Base-by-base conservation (phyloP, 2,329 filamentous ascomycete species). In the Meredithiella fracta region DNA sequence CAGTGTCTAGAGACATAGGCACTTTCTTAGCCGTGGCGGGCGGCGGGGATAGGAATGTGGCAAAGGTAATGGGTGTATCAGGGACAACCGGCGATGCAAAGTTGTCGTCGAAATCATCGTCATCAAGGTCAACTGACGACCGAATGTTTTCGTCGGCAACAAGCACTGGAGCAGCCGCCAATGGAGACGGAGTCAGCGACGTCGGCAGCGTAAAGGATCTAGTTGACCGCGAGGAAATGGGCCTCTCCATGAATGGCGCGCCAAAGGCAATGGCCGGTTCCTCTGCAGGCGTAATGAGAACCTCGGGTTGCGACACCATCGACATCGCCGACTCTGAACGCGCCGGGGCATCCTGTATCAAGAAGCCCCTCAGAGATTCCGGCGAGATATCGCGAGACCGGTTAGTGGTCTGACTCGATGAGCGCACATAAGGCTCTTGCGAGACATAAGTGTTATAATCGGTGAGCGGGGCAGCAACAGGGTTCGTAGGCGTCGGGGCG, bases 21-120 rank as follows among this genome's bases (percentile, higher is more conserved):
- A 64, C 54, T 3, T 64, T 66, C 22, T 72, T 70, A 59, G 70
- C 70, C 15, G 31, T 9, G 47, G 70, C 69, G 0, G 77, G 77
- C 0, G 77, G 76, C 7, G 77, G 76, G 1, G 77, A 79, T 15
- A 79, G 65, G 42, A 69, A 66, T 1, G 74, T 76, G 20, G 68
- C 64, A 58, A 70, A 73, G 1, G 69, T 29, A 64, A 22, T 29
- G 20, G 69, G 66, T 1, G 59, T 68, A 54, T 78, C 76, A 0
- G 72, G 72, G 5, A 66, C 62, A 2, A 73, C 71, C 1, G 74
- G 73, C 3, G 70, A 73, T n/a, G 77, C 77, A 62, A 82, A 82
- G 66, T 81, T 81, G 60, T 80, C 76, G 61, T 82, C 78, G 40
- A 38, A 31, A 59, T 82, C 77, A 47, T 68, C 68, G 53, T 75